Percentiles rank a stretch among this genome's conserved stretches.
These are phyloP conservation scores for Teunomyces panamensis DNA, from an alignment of 805 yeast genomes.

Conservation along the genomic window DNA sequence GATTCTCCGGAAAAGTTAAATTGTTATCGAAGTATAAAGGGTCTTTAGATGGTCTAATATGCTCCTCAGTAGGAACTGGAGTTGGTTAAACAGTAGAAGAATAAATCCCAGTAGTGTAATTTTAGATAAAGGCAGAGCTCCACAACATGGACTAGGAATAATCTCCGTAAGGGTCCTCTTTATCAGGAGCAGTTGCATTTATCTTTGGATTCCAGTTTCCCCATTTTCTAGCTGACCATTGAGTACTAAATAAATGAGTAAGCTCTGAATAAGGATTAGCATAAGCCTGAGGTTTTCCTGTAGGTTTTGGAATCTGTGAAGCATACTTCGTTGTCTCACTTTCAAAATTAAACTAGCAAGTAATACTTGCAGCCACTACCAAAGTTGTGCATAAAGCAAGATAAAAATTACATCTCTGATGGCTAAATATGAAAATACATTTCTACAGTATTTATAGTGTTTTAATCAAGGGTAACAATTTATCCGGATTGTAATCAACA, in stretches of 20 bases:
- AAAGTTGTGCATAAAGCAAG: neutral
- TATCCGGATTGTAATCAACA: too few species aligned
- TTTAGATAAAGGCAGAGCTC: conserved; percentile 10
- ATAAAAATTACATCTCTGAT: neutral
- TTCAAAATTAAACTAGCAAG: neutral
- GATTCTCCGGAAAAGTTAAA: conserved; percentile 15
- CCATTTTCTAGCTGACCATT: conserved; percentile 13
- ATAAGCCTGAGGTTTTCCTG: neutral
- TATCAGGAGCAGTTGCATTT: conserved; percentile 11
- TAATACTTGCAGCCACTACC: neutral
- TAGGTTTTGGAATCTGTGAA: neutral
- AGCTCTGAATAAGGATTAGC: conserved; percentile 2
- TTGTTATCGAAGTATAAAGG: conserved; percentile 11
- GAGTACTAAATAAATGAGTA: neutral
- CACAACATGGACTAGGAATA: conserved; percentile 17
- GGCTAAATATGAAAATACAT: too few species aligned
- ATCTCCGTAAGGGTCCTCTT: conserved; percentile 19
- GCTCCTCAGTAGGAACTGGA: conserved; percentile 12
- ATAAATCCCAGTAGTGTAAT: conserved; percentile 11
- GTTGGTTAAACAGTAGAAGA: conserved; percentile 13
- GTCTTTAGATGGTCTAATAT: conserved; percentile 15
- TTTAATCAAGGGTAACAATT: too few species aligned
- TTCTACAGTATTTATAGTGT: too few species aligned
- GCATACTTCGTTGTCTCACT: neutral
- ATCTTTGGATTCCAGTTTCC: conserved; percentile 16